Conservation (phyloP, 345 rosid species). For the Citrus glauca region DNA sequence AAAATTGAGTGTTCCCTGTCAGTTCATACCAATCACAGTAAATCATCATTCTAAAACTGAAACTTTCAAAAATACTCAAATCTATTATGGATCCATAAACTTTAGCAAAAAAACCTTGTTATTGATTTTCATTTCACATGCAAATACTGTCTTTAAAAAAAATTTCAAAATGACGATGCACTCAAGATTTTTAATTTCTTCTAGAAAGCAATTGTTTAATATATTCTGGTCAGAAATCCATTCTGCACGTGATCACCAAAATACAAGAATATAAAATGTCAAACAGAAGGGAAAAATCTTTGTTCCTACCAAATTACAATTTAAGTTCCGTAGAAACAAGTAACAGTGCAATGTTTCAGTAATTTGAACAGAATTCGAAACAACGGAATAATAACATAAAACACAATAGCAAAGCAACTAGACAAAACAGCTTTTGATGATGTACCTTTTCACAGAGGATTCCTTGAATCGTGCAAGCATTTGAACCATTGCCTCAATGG, state of each 20-base stretch:
- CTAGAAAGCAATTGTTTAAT: not conserved
- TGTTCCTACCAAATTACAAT: not conserved
- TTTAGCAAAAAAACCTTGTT: not conserved
- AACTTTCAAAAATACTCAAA: not conserved
- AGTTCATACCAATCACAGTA: not conserved
- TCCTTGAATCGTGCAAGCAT: slow-evolving; percentile 93
- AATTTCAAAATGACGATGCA: not conserved
- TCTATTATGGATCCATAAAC: not conserved
- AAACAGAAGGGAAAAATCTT: not conserved
- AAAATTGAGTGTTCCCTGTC: slow-evolving; percentile 85
- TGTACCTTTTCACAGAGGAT: slow-evolving; percentile 68
- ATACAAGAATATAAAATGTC: not conserved
- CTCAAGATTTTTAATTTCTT: not conserved
- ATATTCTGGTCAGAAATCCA: not conserved
- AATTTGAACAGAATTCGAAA: not conserved
- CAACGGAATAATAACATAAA: not conserved
- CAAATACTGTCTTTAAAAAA: not conserved
- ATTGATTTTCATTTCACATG: not conserved
- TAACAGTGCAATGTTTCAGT: not conserved
- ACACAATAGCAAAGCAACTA: not conserved
- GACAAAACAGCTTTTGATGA: not conserved
- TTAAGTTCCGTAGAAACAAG: not conserved
- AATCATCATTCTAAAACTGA: not conserved
- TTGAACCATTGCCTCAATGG: slow-evolving; percentile 89
- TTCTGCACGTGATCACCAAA: not conserved